Evolutionary conservation across 306 rosid genomes (phyloP).

Genomic region (Cucurbita argyrosperma): DNA sequence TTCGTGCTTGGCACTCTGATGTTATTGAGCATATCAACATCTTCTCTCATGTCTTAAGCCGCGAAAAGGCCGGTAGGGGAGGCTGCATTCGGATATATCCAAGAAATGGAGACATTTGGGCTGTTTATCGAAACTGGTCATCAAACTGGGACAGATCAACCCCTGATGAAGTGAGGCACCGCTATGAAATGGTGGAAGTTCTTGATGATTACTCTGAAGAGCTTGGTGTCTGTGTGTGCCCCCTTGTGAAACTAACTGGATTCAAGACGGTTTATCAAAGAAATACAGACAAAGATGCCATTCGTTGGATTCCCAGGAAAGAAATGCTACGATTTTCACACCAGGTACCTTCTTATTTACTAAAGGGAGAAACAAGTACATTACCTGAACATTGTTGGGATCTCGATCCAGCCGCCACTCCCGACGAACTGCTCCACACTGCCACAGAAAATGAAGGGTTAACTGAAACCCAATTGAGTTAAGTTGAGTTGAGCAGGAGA

Average conservation of each 20-base stretch:
- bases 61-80: constrained; percentile 81
- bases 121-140: constrained; percentile 85
- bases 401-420: constrained; percentile 96
- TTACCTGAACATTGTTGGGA: constrained; percentile 84
- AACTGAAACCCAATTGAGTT: constrained; percentile 14
- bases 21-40: constrained; percentile 73
- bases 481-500: constrained; percentile 12
- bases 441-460: constrained; percentile 25
- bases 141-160: constrained; percentile 72
- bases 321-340: constrained; percentile 94
- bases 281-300: constrained; percentile 43
- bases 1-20: constrained; percentile 71
- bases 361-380: constrained; percentile 37
- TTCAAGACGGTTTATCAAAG: constrained; percentile 75
- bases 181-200: constrained; percentile 93
- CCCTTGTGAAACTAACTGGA: constrained; percentile 73
- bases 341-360: constrained; percentile 85
- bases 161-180: constrained; percentile 74
- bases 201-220: constrained; percentile 86
- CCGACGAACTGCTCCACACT: constrained; percentile 82
- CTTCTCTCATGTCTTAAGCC: constrained; percentile 70
- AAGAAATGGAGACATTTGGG: constrained; percentile 78
- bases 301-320: constrained; percentile 66
- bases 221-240: constrained; percentile 69
- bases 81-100: constrained; percentile 90